Evolutionary conservation across 345 rosid genomes (phyloP), one percentile per base, ranked within the genome.

Genomic region (Turnera subulata): DNA sequence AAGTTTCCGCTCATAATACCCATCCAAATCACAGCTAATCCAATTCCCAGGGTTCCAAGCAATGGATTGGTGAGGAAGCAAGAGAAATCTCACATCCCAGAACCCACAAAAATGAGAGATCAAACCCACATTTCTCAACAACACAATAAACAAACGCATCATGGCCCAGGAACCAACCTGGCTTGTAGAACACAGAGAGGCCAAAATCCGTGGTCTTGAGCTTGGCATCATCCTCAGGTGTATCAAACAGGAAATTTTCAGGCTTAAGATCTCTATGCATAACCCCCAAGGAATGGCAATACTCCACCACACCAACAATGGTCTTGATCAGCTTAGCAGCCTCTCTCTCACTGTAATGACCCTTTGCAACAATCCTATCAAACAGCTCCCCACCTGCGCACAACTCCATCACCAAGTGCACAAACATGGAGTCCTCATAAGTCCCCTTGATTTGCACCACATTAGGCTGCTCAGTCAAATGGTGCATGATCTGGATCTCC

Each of bases 401-500:
- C 3, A 93, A 70, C 79, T 93, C 99, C 99, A 93, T 93, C 2
- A 93, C 99, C 66, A 93, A 68, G 73, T 93, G 99, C 22, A 93
- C 99, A 45, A 89, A 92, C 46, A 89, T 84, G 20, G 82, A 70
- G 62, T 92, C 98, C 71, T 92, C 98, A 24, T 86, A 92, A 3
- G 98, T 89, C 17, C 86, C 97, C 64, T 83, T 82, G 73, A 92
- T 89, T 64, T 63, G 84, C 20, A 92, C 98, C 6, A 92, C 97
- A 53, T 82, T 79, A 8, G 69, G 84, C 59, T 92, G 95, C 62
- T 82, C 98, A 0, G 97, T 86, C 19, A 92, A 68, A 51, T 92
- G 98, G 59, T 92, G 98, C 98, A 92, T 92, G 83, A 92, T 92
- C 88, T 92, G 98, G 73, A 92, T 89, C 85, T 92, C 98, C 19